Base-by-base conservation (phyloP, 2,329 filamentous ascomycete genomes). In the Fusarium decemcellulare region DNA sequence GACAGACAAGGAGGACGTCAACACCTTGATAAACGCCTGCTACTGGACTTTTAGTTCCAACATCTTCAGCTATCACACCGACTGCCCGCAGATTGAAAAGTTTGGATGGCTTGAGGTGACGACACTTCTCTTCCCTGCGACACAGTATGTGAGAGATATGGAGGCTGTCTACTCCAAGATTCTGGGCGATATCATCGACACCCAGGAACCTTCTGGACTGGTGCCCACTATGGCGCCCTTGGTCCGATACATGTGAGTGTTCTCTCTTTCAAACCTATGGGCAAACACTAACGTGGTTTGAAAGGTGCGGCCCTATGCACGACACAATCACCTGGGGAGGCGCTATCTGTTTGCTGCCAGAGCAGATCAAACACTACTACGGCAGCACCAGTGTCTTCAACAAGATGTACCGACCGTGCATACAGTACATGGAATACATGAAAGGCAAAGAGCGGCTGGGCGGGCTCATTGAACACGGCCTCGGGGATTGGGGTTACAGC, bases 31-130 rank as follows among this genome's bases (percentile, higher is more conserved):
- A 47, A 81, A 81, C 23, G 81, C 81, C 37, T 82, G 80, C 43
- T 80, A 83, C 60, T 84, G 82, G 82, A 80, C 81, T 1, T 84
- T 83, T 50, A 77, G 75, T 40, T 79, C 76, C 47, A 83, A 83
- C 64, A 73, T 83, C 15, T 82, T 82, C 65, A 82, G 80, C 57
- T 85, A 84, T 69, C 83, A 85, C 62, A 85, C 83, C 3, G 82
- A 85, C 66, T 83, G 81, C 59, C 81, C 81, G 7, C 81, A 83
- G 64, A 82, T 83, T 36, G 81, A 85, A 67, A 85, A 85, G 61
- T 85, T 85, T 43, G 83, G 81, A 1, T 85, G 83, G 83, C 77
- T 84, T 0, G 83, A 85, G 69, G 83, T 84, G 7, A 83, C 83
- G 1, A 80, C 81, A 55, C 74, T 85, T 11, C 81, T 85, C 7